phyloP scores from a whole-genome alignment of 2,329 filamentous ascomycete genomes.

The Tolypocladium capitatum region DNA sequence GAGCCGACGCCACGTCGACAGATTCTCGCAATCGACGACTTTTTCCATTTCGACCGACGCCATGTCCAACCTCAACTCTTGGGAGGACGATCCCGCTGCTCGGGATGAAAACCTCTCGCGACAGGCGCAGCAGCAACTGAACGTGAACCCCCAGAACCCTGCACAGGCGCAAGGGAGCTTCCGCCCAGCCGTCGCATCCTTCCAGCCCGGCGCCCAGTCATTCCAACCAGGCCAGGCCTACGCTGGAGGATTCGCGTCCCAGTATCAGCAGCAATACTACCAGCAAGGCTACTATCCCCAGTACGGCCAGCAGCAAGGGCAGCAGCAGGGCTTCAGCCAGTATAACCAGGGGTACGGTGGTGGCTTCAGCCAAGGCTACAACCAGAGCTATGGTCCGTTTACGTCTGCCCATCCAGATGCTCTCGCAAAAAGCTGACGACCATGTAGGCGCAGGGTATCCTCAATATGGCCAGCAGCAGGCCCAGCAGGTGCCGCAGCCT shows the following conservation, averaged over 20 bases:
- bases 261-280: conserved; percentile 43
- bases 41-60: conserved; percentile 11
- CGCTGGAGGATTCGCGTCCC: conserved; percentile 40
- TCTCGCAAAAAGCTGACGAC: conserved; percentile 8
- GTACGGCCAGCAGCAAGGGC: conserved; percentile 34
- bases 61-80: conserved; percentile 89
- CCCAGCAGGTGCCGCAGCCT: conserved; percentile 26
- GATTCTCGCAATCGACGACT: not conserved
- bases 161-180: conserved; percentile 31
- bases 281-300: conserved; percentile 45
- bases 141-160: conserved; percentile 46
- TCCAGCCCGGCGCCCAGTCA: conserved; percentile 56
- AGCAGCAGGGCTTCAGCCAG: conserved; percentile 32
- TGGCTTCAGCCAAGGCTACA: conserved; percentile 36
- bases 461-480: conserved; percentile 37
- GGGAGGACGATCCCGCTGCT: conserved; percentile 75
- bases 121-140: conserved; percentile 63
- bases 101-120: conserved; percentile 68
- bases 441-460: conserved; percentile 35
- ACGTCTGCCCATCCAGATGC: conserved; percentile 1
- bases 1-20: not conserved
- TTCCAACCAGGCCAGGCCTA: conserved; percentile 64
- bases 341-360: conserved; percentile 42
- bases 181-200: conserved; percentile 45
- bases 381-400: conserved; percentile 28